Evolutionary conservation across 805 yeast genomes (phyloP).

Genomic region (Sporopachydermia lactativora): DNA sequence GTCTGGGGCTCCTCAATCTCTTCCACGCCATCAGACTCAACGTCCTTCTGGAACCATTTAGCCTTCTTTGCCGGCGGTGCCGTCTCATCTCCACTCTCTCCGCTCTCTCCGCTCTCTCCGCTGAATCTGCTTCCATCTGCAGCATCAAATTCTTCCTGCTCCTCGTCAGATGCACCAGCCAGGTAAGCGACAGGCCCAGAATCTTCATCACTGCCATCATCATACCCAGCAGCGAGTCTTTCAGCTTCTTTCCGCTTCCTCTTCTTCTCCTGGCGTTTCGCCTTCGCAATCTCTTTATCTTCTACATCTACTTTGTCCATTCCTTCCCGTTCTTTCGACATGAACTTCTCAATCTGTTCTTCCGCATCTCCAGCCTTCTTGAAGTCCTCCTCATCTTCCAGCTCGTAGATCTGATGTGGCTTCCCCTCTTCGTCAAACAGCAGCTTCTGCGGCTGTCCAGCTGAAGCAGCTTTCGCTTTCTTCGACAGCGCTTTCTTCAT

Average conservation of each 20-base stretch:
- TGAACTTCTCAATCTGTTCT: conserved; percentile 51
- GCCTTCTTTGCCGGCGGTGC: conserved; percentile 20
- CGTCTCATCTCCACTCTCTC: conserved; percentile 14
- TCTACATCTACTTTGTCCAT: conserved; percentile 62
- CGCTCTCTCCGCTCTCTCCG: conserved; percentile 9
- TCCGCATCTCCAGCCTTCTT: conserved; percentile 51
- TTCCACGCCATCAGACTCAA: conserved; percentile 26
- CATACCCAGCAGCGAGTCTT: conserved; percentile 25
- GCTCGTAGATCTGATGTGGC: conserved; percentile 83
- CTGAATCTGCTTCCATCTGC: conserved; percentile 8
- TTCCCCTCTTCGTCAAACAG: conserved; percentile 89
- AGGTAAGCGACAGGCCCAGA: conserved; percentile 19
- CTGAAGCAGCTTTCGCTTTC: conserved; percentile 47
- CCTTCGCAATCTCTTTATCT: conserved; percentile 67
- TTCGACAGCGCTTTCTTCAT: conserved; percentile 79
- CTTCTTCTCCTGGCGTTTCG: conserved; percentile 77
- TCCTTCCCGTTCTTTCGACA: conserved; percentile 46
- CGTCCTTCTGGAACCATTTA: conserved; percentile 25
- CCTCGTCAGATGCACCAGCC: conserved; percentile 15
- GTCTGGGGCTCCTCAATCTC: conserved; percentile 85
- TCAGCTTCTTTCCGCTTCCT: conserved; percentile 75
- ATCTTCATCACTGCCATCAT: conserved; percentile 19
- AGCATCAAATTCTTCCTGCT: conserved; percentile 11
- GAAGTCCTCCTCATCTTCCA: conserved; percentile 84
- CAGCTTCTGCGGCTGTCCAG: conserved; percentile 63